Conservation (phyloP, 2,329 filamentous ascomycete species). For the Colletotrichum spaethianum region DNA sequence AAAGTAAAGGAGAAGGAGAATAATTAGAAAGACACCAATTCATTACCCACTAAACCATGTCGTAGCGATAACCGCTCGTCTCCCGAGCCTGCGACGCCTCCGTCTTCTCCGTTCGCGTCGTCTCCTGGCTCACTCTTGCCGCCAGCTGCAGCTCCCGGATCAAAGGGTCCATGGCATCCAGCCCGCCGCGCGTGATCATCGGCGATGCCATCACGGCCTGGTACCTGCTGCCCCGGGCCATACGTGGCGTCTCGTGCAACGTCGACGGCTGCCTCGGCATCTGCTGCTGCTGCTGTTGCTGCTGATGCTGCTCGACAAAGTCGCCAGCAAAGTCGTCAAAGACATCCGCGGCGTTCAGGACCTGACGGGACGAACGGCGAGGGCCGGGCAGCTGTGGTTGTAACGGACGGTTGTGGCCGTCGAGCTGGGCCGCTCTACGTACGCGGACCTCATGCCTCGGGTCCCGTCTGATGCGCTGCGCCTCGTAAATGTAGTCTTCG, state of each 20-base stretch:
- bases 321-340: conserved; percentile 26
- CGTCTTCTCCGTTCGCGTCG: conserved; percentile 15
- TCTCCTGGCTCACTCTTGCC: conserved; percentile 39
- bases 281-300: neutral
- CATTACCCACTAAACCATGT: conserved; percentile 22
- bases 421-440: conserved; percentile 5
- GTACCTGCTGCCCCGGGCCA: neutral
- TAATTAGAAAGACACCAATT: neutral
- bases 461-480: conserved; percentile 28
- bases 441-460: conserved; percentile 20
- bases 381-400: conserved; percentile 18
- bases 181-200: conserved; percentile 43
- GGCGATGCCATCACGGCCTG: conserved; percentile 14
- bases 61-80: conserved; percentile 23
- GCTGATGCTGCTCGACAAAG: neutral
- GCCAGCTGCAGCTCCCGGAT: conserved; percentile 57
- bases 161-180: conserved; percentile 60
- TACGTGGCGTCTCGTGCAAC: conserved; percentile 11
- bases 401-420: neutral
- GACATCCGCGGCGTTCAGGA: neutral
- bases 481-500: conserved; percentile 31
- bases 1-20: neutral
- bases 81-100: conserved; percentile 16
- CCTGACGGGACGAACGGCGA: neutral
- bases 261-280: conserved; percentile 19